Evolutionary conservation across 495 filamentous ascomycete species (phyloP), one percentile per base, ranked within the genome.

Genomic region (Aspergillus indologenus): DNA sequence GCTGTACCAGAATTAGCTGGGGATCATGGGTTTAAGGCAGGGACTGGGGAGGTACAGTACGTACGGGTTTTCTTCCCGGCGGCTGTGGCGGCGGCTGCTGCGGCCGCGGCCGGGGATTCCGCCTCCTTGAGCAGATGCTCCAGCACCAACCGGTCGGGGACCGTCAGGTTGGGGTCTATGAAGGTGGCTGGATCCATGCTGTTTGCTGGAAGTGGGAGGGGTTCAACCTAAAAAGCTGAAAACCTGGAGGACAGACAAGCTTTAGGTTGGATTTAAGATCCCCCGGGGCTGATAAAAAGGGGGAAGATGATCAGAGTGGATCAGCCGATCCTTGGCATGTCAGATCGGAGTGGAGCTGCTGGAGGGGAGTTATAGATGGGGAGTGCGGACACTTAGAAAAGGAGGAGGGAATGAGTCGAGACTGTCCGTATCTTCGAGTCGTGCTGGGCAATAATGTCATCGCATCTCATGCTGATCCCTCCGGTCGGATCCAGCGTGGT

Each of bases 11-110:
- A 29, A 40, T 40, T 4, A 40, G 57, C 6, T 62, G 63, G 19
- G 78, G 75, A 65, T 87, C 70, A 65, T 87, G 88, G 59, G 84
- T 63, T 48, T 73, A 72, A 44, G 72, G 71, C 56, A 89, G 76
- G 48, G 19, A 29, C 56, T 88, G 76, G 48, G 19, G 15, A 46
- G 45, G 18, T 8, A 15, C 15, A 1, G 9, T 17, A 17, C 19
- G 18, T 17, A 29, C 29, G 29, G 48, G 5, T 29, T 18, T 7
- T 7, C n/a, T 22, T 22, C 45, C 18, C 18, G 45, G 19, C 7
- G 21, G 26, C 1, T n/a, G 47, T 12, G 17, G 47, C 47, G 12
- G 20, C 19, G 22, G 26, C 3, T n/a, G n/a, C n/a, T n/a, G n/a
- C n/a, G 21, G n/a, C n/a, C 3, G 22, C 22, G 56, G 56, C 56